Conservation (phyloP, 257 asterid genomes). For the Anisodus tanguticus region DNA sequence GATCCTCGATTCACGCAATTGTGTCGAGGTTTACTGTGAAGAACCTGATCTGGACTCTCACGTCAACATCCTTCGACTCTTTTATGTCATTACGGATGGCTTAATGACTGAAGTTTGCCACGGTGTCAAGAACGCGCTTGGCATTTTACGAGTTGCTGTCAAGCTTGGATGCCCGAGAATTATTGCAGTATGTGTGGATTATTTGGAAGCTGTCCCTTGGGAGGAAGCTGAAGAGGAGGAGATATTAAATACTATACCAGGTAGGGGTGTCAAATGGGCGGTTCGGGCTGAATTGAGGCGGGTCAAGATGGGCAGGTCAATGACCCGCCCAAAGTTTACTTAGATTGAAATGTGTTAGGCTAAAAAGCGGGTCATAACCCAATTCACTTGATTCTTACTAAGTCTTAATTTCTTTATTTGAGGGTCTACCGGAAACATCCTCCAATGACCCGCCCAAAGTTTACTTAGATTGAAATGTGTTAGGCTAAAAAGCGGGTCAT, state of each 20-base stretch:
- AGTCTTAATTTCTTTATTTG: too few relatives aligned
- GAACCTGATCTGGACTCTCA: constrained; percentile 72
- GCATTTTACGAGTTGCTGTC: constrained; percentile 65
- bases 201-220: constrained; percentile 95
- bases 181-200: constrained; percentile 64
- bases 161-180: constrained; percentile 77
- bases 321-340: too few relatives aligned
- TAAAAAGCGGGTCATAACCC: too few relatives aligned
- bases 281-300: too few relatives aligned
- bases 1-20: constrained; percentile 83
- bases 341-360: too few relatives aligned
- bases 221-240: constrained; percentile 95
- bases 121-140: constrained; percentile 74
- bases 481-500: too few relatives aligned
- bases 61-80: constrained; percentile 64
- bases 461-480: too few relatives aligned
- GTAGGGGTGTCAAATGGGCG: constrained; percentile 47
- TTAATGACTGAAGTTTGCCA: constrained; percentile 49
- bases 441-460: too few relatives aligned
- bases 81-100: constrained; percentile 50
- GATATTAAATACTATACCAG: constrained; percentile 68
- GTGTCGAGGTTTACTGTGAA: constrained; percentile 83
- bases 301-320: too few relatives aligned
- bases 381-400: too few relatives aligned
- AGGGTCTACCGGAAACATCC: too few relatives aligned